phyloP scores from a whole-genome alignment of 768 basidiomycete genomes.

The Phanerodontia chrysosporium region DNA sequence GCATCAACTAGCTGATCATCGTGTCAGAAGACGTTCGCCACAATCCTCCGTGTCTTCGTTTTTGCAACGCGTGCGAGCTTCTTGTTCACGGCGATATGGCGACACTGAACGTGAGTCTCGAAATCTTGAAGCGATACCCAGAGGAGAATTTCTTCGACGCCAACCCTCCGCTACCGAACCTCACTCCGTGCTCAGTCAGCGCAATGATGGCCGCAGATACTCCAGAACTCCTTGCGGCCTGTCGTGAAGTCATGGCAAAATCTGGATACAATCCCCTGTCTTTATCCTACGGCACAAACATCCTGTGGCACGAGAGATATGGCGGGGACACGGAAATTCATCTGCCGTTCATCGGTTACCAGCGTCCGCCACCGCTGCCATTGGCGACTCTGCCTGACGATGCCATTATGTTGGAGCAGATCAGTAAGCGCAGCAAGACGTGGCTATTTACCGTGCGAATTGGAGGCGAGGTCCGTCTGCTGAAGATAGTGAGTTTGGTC shows the following conservation, averaged over 20 bases:
- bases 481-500: conserved; percentile 3
- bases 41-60: too few relatives aligned
- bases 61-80: too few relatives aligned
- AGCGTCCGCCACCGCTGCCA: not conserved
- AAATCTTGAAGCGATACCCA: not conserved
- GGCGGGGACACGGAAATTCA: too few relatives aligned
- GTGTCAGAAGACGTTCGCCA: too few relatives aligned
- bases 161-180: not conserved
- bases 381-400: not conserved
- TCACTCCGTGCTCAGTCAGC: not conserved
- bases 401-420: not conserved
- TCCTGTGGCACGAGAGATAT: not conserved
- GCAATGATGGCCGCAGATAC: not conserved
- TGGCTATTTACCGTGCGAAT: not conserved
- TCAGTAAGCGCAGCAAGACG: not conserved
- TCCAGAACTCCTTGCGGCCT: not conserved
- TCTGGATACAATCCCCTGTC: conserved; percentile 1
- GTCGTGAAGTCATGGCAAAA: not conserved
- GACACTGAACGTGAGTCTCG: not conserved
- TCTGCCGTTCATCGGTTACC: not conserved
- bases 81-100: too few relatives aligned
- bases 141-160: conserved; percentile 1
- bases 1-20: too few relatives aligned
- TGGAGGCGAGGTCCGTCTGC: not conserved
- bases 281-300: conserved; percentile 4